Percentiles rank a stretch among this genome's conserved stretches.
Evolutionary conservation across 163 green algal species (phyloP).

Genomic region (Scenedesmus sp.): DNA sequence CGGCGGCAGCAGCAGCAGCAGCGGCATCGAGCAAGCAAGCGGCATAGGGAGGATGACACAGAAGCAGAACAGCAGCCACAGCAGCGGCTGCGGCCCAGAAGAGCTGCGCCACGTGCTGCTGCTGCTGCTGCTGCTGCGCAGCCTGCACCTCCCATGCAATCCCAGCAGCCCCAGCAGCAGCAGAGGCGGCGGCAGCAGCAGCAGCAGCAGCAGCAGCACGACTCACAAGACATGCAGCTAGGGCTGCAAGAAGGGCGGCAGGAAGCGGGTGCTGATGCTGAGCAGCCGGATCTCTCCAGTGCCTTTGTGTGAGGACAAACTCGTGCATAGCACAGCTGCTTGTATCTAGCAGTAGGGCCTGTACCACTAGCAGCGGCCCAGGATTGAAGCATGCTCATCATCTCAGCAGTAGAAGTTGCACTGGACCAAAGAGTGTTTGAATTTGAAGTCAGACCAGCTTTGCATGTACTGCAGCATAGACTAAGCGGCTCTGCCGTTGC

Average conservation of each 20-base stretch:
- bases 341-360: background rate
- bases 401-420: background rate
- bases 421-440: no score
- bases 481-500: background rate
- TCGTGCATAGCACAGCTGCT: background rate
- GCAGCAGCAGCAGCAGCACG: conserved; percentile 15
- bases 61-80: background rate
- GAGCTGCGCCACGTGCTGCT: background rate
- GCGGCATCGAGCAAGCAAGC: background rate
- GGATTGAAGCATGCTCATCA: background rate
- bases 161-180: background rate
- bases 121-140: background rate
- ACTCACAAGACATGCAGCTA: background rate
- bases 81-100: background rate
- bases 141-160: background rate
- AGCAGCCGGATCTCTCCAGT: background rate
- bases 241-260: background rate
- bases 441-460: no score
- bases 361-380: background rate
- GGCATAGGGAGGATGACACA: background rate
- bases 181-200: background rate
- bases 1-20: background rate
- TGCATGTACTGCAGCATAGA: background rate
- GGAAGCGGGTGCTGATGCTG: background rate
- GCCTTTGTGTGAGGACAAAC: background rate